These are phyloP conservation scores for Alloteropsis angusta DNA, from an alignment of 202 grass and related monocot genomes.

Conservation along the genomic window DNA sequence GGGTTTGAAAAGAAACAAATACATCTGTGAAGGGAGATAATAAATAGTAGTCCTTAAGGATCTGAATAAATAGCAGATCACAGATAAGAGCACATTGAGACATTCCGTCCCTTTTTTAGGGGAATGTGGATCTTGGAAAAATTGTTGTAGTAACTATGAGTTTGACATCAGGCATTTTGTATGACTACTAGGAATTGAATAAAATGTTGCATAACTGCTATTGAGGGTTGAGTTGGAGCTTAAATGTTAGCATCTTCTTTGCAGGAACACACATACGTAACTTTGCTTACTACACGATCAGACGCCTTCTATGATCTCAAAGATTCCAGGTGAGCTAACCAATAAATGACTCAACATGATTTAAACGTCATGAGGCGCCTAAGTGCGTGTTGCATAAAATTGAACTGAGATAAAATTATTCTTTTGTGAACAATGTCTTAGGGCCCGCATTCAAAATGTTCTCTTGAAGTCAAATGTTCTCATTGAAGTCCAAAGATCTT, in stretches of 20 bases:
- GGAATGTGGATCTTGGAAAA: not conserved
- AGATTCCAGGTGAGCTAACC: constrained; percentile 67
- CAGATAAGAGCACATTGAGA: not conserved
- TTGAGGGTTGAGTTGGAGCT: not conserved
- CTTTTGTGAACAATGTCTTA: constrained; percentile 36
- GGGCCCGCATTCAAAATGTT: constrained; percentile 68
- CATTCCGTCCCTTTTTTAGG: not conserved
- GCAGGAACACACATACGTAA: constrained; percentile 78
- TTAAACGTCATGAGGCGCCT: not conserved
- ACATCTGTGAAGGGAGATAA: not conserved
- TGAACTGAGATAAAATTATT: constrained; percentile 17
- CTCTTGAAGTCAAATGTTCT: constrained; percentile 81
- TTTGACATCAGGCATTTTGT: not conserved
- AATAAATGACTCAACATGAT: constrained; percentile 5
- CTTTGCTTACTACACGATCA: constrained; percentile 66
- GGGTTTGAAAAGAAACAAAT: not conserved
- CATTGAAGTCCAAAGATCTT: constrained; percentile 71
- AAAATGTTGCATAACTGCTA: not conserved
- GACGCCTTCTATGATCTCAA: constrained; percentile 95
- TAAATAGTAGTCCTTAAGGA: not conserved
- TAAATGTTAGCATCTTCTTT: constrained; percentile 27
- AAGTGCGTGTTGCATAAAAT: not conserved
- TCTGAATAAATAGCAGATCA: not conserved
- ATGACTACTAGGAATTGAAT: not conserved
- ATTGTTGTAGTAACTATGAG: not conserved